Evolutionary conservation across 2,329 filamentous ascomycete species (phyloP).

Genomic region (Tolypocladium pustulatum): DNA sequence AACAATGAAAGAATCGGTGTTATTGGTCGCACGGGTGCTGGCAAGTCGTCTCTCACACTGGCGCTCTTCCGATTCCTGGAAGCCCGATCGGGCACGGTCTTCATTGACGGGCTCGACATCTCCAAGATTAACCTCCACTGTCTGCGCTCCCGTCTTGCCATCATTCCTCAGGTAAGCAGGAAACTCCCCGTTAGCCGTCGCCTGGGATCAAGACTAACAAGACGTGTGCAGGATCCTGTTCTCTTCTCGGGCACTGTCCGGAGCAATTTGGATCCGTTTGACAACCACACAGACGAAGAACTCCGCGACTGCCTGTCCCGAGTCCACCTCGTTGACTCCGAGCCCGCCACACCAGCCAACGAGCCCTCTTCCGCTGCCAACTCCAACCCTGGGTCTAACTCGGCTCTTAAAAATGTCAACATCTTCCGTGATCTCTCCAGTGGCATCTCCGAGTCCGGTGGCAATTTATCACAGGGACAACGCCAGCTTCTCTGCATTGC

Average conservation of each 20-base stretch:
- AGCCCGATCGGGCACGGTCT: conserved; percentile 51
- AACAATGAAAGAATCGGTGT: conserved; percentile 64
- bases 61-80: conserved; percentile 72
- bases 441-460: conserved; percentile 58
- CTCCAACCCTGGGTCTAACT: conserved; percentile 19
- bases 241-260: conserved; percentile 72
- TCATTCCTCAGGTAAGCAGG: conserved; percentile 53
- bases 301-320: conserved; percentile 59
- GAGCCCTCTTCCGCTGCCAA: conserved; percentile 25
- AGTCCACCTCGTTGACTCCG: conserved; percentile 52
- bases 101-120: conserved; percentile 66
- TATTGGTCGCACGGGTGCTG: conserved; percentile 67
- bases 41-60: conserved; percentile 66
- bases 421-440: conserved; percentile 53
- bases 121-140: conserved; percentile 60
- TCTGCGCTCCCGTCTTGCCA: conserved; percentile 62
- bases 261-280: conserved; percentile 68
- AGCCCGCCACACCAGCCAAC: conserved; percentile 25
- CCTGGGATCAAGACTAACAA: background rate
- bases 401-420: conserved; percentile 45
- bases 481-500: conserved; percentile 67
- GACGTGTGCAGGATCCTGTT: conserved; percentile 52
- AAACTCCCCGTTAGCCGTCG: no score
- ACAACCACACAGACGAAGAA: conserved; percentile 56
- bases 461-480: conserved; percentile 68